phyloP scores from a whole-genome alignment of 2,329 filamentous ascomycete genomes.

The Fusarium sp. region DNA sequence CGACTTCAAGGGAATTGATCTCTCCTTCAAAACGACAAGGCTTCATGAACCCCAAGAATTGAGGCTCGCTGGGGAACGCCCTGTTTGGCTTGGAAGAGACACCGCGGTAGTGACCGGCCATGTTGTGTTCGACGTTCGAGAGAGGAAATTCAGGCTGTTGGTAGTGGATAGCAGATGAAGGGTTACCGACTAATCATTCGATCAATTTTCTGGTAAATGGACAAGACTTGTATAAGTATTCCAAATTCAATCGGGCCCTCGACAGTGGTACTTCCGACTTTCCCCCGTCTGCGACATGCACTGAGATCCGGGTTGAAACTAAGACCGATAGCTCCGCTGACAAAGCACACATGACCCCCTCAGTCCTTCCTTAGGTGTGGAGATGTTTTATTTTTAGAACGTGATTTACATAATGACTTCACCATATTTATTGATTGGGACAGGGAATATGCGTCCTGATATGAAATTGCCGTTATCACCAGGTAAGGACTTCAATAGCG shows the following conservation, averaged over 20 bases:
- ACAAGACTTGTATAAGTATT: not conserved
- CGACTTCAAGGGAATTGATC: not conserved
- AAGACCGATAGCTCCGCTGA: not conserved
- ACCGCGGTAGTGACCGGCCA: not conserved
- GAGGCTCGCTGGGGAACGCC: not conserved
- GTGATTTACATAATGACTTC: not conserved
- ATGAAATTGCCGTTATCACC: accelerated
- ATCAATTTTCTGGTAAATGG: not conserved
- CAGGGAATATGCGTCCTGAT: not conserved
- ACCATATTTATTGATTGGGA: not conserved
- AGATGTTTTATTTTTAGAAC: not conserved
- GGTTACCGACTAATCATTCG: not conserved
- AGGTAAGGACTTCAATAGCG: accelerated
- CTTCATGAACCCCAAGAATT: not conserved
- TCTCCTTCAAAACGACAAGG: slow-evolving; percentile 9
- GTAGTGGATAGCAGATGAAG: not conserved
- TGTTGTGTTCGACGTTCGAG: not conserved
- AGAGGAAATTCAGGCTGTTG: not conserved
- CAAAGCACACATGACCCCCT: not conserved
- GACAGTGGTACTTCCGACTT: not conserved
- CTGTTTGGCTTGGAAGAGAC: not conserved
- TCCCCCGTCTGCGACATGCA: not conserved
- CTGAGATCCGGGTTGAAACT: not conserved
- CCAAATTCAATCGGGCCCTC: not conserved
- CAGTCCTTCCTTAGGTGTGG: not conserved